A percentile compares a stretch with the other conserved stretches of the same genome.
Evolutionary conservation across 805 yeast genomes (phyloP).

Genomic region (Saccharomycopsis oosterbeekiorum): DNA sequence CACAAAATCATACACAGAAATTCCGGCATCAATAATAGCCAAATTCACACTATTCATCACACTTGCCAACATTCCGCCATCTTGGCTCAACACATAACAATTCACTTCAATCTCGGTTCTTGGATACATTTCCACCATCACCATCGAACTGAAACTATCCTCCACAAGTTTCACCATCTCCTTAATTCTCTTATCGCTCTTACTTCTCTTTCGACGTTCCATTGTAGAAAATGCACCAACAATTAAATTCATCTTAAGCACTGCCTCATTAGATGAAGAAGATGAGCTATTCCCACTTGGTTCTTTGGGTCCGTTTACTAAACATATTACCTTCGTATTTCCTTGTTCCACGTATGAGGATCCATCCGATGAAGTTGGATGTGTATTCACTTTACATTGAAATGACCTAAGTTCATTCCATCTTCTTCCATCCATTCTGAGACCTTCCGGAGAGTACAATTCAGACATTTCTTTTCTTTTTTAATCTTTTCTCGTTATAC

Average conservation of each 20-base stretch:
- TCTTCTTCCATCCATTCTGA: slow-evolving; percentile 86
- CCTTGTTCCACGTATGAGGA: slow-evolving; percentile 91
- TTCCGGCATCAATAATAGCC: slow-evolving; percentile 91
- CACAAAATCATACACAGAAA: slow-evolving; percentile 86
- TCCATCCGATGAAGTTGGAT: slow-evolving; percentile 82
- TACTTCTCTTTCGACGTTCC: slow-evolving; percentile 60
- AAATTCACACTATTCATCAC: slow-evolving; percentile 79
- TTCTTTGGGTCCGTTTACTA: slow-evolving; percentile 85
- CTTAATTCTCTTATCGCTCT: slow-evolving; percentile 58
- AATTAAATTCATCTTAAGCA: slow-evolving; percentile 52
- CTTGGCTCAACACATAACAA: slow-evolving; percentile 74
- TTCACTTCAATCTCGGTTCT: slow-evolving; percentile 70
- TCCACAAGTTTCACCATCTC: slow-evolving; percentile 60
- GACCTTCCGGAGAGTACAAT: slow-evolving; percentile 90
- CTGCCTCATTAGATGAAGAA: slow-evolving; percentile 35
- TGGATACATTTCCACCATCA: slow-evolving; percentile 67
- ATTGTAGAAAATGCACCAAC: slow-evolving; percentile 55
- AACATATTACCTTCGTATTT: slow-evolving; percentile 75
- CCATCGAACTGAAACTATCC: slow-evolving; percentile 64
- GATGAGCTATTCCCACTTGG: slow-evolving; percentile 67
- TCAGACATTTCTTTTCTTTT: slow-evolving; percentile 44
- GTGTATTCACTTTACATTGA: slow-evolving; percentile 75
- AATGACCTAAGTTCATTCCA: slow-evolving; percentile 88
- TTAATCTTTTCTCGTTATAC: too few relatives aligned
- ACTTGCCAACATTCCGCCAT: slow-evolving; percentile 77